Evolutionary conservation across 163 green algal genomes (phyloP).

Genomic region (Scenedesmus sp.): DNA sequence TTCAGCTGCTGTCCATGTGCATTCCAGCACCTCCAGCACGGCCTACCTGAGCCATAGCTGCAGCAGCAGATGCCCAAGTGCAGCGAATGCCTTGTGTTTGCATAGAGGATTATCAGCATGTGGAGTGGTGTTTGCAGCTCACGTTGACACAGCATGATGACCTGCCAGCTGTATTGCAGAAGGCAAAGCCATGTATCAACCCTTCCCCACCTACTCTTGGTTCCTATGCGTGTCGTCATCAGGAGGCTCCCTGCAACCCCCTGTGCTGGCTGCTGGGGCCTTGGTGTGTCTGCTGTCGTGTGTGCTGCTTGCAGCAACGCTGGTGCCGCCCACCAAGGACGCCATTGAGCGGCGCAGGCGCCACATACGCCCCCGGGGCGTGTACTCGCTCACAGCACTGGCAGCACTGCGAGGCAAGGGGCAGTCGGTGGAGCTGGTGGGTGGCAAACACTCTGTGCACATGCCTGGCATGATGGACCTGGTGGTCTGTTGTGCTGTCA

Average conservation of each 20-base stretch:
- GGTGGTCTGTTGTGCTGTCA: not conserved
- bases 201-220: no score
- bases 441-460: no score
- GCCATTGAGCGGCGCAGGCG: constrained; percentile 2
- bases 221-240: no score
- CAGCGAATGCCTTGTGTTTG: not conserved
- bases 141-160: no score
- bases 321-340: not conserved
- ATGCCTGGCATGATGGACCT: not conserved
- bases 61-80: not conserved
- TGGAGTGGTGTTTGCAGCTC: no score
- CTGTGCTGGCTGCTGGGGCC: no score
- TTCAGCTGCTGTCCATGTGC: not conserved
- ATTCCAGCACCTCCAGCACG: not conserved
- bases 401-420: constrained; percentile 35
- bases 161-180: no score
- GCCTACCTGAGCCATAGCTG: not conserved
- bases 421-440: constrained; percentile 30
- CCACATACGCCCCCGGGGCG: constrained; percentile 16
- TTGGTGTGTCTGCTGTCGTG: not conserved
- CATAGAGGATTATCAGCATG: no score
- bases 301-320: not conserved
- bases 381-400: constrained; percentile 29
- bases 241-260: not conserved
- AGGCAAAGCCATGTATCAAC: no score